Conservation (phyloP, 2,329 filamentous ascomycete genomes). For the Diaporthe longicolla region DNA sequence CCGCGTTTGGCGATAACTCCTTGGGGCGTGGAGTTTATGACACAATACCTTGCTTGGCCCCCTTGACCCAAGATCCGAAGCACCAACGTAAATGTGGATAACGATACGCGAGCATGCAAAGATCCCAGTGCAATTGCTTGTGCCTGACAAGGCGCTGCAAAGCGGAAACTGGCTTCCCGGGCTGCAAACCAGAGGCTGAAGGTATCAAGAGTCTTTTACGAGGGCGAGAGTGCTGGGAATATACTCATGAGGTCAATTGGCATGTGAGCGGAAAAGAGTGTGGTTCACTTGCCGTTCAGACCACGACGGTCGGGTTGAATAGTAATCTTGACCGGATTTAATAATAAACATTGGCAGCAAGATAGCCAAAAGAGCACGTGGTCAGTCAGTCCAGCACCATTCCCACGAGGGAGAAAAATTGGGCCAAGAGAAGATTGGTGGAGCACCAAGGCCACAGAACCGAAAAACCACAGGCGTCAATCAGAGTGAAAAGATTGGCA, state of each 20-base stretch:
- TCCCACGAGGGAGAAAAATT: too few species aligned
- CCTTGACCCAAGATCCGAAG: neutral
- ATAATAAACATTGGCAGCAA: neutral
- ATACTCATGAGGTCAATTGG: too few species aligned
- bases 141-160: conserved; percentile 1
- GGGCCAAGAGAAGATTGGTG: conserved; percentile 3
- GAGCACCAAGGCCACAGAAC: conserved; percentile 7
- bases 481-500: conserved; percentile 2
- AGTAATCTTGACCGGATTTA: too few species aligned
- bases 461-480: conserved; percentile 10
- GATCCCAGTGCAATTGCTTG: conserved; percentile 17
- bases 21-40: conserved; percentile 17
- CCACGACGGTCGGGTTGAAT: neutral
- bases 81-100: neutral
- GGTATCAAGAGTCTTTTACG: neutral
- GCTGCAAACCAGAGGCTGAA: neutral
- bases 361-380: conserved; percentile 10
- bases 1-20: conserved; percentile 8
- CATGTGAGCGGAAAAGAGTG: neutral
- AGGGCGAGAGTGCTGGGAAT: neutral
- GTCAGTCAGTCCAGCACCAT: neutral
- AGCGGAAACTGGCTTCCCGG: neutral
- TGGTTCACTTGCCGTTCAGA: neutral
- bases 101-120: conserved; percentile 13
- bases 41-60: conserved; percentile 1